Evolutionary conservation across 2,329 filamentous ascomycete genomes (phyloP).

Genomic region (Alternaria consortialis): DNA sequence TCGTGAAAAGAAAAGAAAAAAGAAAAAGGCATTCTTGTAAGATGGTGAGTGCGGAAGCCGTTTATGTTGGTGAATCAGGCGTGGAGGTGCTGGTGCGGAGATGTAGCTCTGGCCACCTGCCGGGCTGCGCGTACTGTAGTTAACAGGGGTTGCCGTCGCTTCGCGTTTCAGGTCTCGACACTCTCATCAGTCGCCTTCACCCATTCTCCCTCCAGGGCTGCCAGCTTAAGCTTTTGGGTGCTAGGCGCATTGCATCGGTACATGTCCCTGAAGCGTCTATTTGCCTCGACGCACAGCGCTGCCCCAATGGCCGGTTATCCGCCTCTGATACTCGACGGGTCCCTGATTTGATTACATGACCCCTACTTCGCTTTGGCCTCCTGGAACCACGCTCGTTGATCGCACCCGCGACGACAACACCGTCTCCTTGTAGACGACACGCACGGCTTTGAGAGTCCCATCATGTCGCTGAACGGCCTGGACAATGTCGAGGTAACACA

Average conservation of each 20-base stretch:
- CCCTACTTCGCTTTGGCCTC: slow-evolving; percentile 17
- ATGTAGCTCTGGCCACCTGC: slow-evolving; percentile 4
- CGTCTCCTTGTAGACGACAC: slow-evolving; percentile 17
- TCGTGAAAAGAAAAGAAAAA: neutral
- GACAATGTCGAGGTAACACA: slow-evolving; percentile 82
- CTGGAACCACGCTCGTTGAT: slow-evolving; percentile 7
- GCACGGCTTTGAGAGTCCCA: slow-evolving; percentile 22
- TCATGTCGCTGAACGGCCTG: slow-evolving; percentile 96
- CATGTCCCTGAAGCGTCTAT: slow-evolving; percentile 7
- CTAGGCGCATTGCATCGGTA: slow-evolving; percentile 14
- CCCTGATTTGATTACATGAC: slow-evolving; percentile 11
- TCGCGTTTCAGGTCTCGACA: slow-evolving; percentile 18
- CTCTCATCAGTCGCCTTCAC: slow-evolving; percentile 8
- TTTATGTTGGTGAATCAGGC: slow-evolving; percentile 6
- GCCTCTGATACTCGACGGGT: slow-evolving; percentile 23
- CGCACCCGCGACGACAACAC: slow-evolving; percentile 11
- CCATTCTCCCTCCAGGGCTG: slow-evolving; percentile 1
- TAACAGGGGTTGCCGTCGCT: neutral
- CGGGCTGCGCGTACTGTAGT: neutral
- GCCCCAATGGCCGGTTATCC: slow-evolving; percentile 22
- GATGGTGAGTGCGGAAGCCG: neutral
- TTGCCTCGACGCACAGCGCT: slow-evolving; percentile 16
- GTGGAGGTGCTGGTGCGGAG: slow-evolving; percentile 8
- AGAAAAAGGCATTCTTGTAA: neutral
- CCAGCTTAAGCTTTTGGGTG: slow-evolving; percentile 9